A percentile compares a stretch with the other conserved stretches of the same genome.
phyloP scores from a whole-genome alignment of 1,284 basidiomycete genomes.

The Trichosporon sp. region DNA sequence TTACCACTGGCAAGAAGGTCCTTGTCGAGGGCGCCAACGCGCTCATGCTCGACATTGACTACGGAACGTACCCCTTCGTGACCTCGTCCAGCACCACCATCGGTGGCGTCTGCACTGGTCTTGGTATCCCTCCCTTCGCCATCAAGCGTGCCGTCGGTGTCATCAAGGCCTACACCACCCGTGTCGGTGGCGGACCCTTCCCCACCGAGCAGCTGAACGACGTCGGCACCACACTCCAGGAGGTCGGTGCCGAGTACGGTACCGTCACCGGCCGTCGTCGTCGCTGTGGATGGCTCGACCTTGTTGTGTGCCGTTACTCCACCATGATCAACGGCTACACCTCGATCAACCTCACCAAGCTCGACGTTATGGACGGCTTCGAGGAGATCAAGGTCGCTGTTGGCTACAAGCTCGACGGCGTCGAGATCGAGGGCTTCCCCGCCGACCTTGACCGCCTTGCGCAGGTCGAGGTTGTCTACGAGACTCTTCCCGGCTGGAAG shows the following conservation, averaged over 20 bases:
- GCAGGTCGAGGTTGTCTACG: slow-evolving; percentile 81
- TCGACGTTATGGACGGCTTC: slow-evolving; percentile 84
- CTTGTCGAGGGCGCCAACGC: slow-evolving; percentile 98
- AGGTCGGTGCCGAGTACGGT: slow-evolving; percentile 88
- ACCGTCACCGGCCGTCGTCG: slow-evolving; percentile 86
- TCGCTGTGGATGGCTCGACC: slow-evolving; percentile 95
- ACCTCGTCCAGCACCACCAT: slow-evolving; percentile 90
- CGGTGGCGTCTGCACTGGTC: slow-evolving; percentile 89
- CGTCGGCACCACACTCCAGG: slow-evolving; percentile 81
- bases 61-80: slow-evolving; percentile 95
- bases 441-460: slow-evolving; percentile 81
- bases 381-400: slow-evolving; percentile 84
- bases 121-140: slow-evolving; percentile 84
- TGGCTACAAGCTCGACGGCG: slow-evolving; percentile 72
- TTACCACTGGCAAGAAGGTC: slow-evolving; percentile 69
- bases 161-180: slow-evolving; percentile 94
- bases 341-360: slow-evolving; percentile 87
- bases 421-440: slow-evolving; percentile 80
- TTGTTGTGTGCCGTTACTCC: slow-evolving; percentile 91
- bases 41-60: slow-evolving; percentile 96
- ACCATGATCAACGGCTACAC: slow-evolving; percentile 95
- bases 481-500: slow-evolving; percentile 90
- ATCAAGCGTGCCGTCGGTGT: slow-evolving; percentile 87
- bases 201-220: slow-evolving; percentile 91
- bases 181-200: slow-evolving; percentile 96